Evolutionary conservation across 371 early-diverging fungal species (phyloP).

Genomic region (Actinomortierella ambigua): DNA sequence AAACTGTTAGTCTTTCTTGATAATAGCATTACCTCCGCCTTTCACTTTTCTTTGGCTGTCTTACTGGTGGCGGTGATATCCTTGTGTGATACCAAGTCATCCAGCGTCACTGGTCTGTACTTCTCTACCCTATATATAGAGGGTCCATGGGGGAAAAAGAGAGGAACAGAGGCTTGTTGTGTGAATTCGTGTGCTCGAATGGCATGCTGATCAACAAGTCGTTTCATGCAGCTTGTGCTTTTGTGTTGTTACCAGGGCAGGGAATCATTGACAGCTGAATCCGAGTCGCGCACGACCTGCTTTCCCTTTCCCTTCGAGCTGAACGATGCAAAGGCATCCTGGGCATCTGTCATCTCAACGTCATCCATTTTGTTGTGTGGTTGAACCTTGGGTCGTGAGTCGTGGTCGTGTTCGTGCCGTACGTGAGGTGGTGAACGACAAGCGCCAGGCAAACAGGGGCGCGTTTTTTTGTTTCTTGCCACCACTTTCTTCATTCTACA

Average conservation of each 20-base stretch:
- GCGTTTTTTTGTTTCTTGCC: too few relatives aligned
- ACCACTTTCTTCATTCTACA: too few relatives aligned
- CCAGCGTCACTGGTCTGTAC: conserved; percentile 85
- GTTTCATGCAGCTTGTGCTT: not conserved
- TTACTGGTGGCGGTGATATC: conserved; percentile 90
- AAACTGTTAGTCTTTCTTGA: not conserved
- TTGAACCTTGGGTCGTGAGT: too few relatives aligned
- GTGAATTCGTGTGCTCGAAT: not conserved
- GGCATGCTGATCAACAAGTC: not conserved
- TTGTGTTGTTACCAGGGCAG: conserved; percentile 52
- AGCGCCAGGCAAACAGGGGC: too few relatives aligned
- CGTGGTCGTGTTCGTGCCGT: too few relatives aligned
- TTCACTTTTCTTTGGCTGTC: not conserved
- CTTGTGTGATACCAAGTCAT: conserved; percentile 90
- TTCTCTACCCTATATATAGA: conserved; percentile 86
- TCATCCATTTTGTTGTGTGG: too few relatives aligned
- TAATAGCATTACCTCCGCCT: not conserved
- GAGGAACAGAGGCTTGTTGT: not conserved
- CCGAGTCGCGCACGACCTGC: conserved; percentile 16
- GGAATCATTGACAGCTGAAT: conserved; percentile 39
- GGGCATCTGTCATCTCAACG: too few relatives aligned
- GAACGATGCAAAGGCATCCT: conserved; percentile 24
- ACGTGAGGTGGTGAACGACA: too few relatives aligned
- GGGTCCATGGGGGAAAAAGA: not conserved
- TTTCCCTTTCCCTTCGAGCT: conserved; percentile 47